Conservation (phyloP, 192 early-diverging fungal species). For the Dissophora globulifera region DNA sequence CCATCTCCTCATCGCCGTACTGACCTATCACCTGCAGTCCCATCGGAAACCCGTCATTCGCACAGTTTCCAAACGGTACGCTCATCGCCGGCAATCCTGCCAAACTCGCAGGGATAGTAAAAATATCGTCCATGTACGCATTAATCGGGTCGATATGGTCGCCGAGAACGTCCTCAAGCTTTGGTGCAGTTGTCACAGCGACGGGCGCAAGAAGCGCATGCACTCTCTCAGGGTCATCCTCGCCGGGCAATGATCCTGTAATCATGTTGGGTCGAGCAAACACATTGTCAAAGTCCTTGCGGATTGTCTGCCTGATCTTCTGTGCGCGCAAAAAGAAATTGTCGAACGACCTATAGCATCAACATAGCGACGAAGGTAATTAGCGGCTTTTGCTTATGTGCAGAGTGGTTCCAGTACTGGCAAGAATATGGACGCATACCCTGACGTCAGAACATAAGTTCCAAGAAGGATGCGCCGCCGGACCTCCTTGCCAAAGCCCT, state of each 20-base stretch:
- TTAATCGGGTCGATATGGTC: slow-evolving; percentile 54
- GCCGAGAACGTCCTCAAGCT: slow-evolving; percentile 42
- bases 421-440: slow-evolving; percentile 53
- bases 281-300: slow-evolving; percentile 78
- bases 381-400: no score
- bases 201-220: slow-evolving; percentile 87
- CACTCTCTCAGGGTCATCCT: slow-evolving; percentile 46
- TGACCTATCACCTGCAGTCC: slow-evolving; percentile 90
- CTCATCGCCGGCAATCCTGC: slow-evolving; percentile 84
- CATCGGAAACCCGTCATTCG: slow-evolving; percentile 68
- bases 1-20: slow-evolving; percentile 79
- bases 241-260: neutral
- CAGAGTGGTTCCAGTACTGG: no score
- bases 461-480: slow-evolving; percentile 87
- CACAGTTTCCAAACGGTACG: slow-evolving; percentile 63
- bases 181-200: slow-evolving; percentile 77
- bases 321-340: slow-evolving; percentile 86
- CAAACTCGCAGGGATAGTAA: slow-evolving; percentile 90
- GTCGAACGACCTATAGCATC: slow-evolving; percentile 65
- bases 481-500: slow-evolving; percentile 85
- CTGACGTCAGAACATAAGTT: slow-evolving; percentile 83
- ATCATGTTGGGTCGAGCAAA: slow-evolving; percentile 76
- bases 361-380: no score
- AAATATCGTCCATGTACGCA: slow-evolving; percentile 86
- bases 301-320: slow-evolving; percentile 80